phyloP scores from a whole-genome alignment of 805 yeast genomes.

The Schizosaccharomyces octosporus region DNA sequence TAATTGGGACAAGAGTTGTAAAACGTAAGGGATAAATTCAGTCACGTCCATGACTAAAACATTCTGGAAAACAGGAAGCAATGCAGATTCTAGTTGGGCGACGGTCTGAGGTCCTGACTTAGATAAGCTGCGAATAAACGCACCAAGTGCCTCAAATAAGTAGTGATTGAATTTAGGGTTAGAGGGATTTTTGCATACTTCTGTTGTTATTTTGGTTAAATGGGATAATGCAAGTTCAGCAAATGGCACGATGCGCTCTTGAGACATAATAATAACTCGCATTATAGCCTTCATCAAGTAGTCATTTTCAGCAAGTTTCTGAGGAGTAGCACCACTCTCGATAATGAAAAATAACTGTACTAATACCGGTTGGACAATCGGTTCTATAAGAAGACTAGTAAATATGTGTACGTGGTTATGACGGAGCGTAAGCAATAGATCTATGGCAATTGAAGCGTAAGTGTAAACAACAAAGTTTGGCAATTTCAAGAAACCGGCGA shows the following conservation, averaged over 20 bases:
- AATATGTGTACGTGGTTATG: slow-evolving; percentile 31
- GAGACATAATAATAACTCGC: slow-evolving; percentile 59
- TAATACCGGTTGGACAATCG: slow-evolving; percentile 35
- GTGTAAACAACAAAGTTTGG: slow-evolving; percentile 66
- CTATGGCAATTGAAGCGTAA: slow-evolving; percentile 80
- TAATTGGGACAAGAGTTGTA: slow-evolving; percentile 66
- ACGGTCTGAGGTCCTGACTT: slow-evolving; percentile 17
- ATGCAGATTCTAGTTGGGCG: slow-evolving; percentile 20
- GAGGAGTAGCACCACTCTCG: slow-evolving; percentile 42
- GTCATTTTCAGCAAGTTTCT: slow-evolving; percentile 83
- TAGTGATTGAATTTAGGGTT: slow-evolving; percentile 86
- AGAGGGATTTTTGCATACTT: slow-evolving; percentile 71
- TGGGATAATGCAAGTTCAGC: slow-evolving; percentile 29
- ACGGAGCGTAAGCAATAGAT: slow-evolving; percentile 60
- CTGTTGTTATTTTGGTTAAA: slow-evolving; percentile 39
- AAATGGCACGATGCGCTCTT: slow-evolving; percentile 18
- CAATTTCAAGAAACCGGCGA: slow-evolving; percentile 44
- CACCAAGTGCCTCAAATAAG: slow-evolving; percentile 68
- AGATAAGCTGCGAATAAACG: slow-evolving; percentile 31
- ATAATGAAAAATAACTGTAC: slow-evolving; percentile 44
- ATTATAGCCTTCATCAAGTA: slow-evolving; percentile 54
- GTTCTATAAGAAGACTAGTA: slow-evolving; percentile 44
- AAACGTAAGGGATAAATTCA: slow-evolving; percentile 79
- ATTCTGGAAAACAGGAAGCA: slow-evolving; percentile 42
- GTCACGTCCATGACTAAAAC: slow-evolving; percentile 66